Evolutionary conservation across 2,329 filamentous ascomycete species (phyloP).

Genomic region (Coleophoma eucalyptorum): DNA sequence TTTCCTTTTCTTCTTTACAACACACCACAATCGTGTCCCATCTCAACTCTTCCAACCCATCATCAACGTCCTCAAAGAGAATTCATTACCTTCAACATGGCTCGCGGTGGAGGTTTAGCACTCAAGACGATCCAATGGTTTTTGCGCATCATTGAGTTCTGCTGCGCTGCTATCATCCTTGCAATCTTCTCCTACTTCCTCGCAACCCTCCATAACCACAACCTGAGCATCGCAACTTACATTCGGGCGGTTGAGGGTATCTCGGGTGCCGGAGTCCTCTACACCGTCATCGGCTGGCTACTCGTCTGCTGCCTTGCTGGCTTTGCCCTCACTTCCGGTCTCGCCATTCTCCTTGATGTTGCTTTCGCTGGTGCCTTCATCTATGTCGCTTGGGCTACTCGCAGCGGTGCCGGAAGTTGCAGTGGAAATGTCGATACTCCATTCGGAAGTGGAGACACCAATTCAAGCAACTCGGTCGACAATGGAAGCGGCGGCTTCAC

Average conservation of each 20-base stretch:
- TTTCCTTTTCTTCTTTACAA: background rate
- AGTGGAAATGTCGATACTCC: slow-evolving; percentile 60
- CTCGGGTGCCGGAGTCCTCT: slow-evolving; percentile 69
- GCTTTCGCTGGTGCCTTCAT: slow-evolving; percentile 75
- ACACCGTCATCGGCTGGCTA: slow-evolving; percentile 68
- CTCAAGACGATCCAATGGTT: slow-evolving; percentile 69
- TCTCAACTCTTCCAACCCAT: background rate
- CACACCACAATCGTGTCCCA: background rate
- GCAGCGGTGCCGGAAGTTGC: slow-evolving; percentile 65
- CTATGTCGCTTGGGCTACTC: slow-evolving; percentile 74
- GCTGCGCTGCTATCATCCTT: slow-evolving; percentile 69
- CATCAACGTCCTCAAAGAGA: too few species aligned
- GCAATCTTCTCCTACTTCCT: slow-evolving; percentile 85
- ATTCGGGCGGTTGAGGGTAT: slow-evolving; percentile 76
- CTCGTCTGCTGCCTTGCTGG: slow-evolving; percentile 79
- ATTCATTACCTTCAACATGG: too few species aligned
- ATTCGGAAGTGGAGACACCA: slow-evolving; percentile 60
- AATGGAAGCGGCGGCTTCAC: slow-evolving; percentile 41
- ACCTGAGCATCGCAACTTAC: slow-evolving; percentile 58
- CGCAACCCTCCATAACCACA: slow-evolving; percentile 62
- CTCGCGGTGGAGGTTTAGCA: slow-evolving; percentile 45
- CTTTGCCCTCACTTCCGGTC: slow-evolving; percentile 64
- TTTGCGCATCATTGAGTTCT: slow-evolving; percentile 71
- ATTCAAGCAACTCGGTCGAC: slow-evolving; percentile 41
- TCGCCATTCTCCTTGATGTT: slow-evolving; percentile 74